phyloP scores from a whole-genome alignment of 164 flowering plant genomes.

The Protea cynaroides region DNA sequence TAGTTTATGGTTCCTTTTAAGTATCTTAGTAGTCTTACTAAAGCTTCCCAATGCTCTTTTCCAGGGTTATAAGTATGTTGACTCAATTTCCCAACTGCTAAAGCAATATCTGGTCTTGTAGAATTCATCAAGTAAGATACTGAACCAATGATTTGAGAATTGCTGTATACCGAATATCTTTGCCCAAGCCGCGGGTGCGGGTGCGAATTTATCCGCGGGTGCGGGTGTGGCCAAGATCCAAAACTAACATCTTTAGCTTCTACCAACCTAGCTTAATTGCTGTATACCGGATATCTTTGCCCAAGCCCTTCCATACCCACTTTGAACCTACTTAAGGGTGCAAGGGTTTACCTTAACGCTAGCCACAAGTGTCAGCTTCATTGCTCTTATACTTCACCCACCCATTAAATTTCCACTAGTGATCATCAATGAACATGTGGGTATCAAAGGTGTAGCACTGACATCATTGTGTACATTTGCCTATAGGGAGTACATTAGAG shows the following conservation, averaged over 20 bases:
- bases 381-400: conserved; percentile 13
- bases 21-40: too few species aligned
- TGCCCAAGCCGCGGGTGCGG: too few species aligned
- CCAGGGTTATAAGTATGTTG: too few species aligned
- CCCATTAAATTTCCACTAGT: conserved; percentile 12
- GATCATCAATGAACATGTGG: conserved; percentile 10
- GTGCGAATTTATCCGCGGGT: too few species aligned
- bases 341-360: conserved; percentile 14
- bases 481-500: conserved; percentile 1
- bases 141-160: too few species aligned
- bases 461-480: conserved; percentile 11
- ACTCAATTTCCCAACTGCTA: too few species aligned
- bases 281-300: conserved; percentile 16
- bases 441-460: conserved; percentile 11
- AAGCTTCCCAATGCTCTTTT: too few species aligned
- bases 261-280: conserved; percentile 4
- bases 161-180: too few species aligned
- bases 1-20: too few species aligned
- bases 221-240: conserved; percentile 17
- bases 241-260: conserved; percentile 13
- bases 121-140: too few species aligned
- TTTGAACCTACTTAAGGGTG: conserved; percentile 16
- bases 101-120: too few species aligned
- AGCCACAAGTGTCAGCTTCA: conserved; percentile 3
- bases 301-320: conserved; percentile 14